Evolutionary conservation across 2,329 filamentous ascomycete genomes (phyloP), one percentile per base, ranked within the genome.

Genomic region (Colletotrichum abscissum): DNA sequence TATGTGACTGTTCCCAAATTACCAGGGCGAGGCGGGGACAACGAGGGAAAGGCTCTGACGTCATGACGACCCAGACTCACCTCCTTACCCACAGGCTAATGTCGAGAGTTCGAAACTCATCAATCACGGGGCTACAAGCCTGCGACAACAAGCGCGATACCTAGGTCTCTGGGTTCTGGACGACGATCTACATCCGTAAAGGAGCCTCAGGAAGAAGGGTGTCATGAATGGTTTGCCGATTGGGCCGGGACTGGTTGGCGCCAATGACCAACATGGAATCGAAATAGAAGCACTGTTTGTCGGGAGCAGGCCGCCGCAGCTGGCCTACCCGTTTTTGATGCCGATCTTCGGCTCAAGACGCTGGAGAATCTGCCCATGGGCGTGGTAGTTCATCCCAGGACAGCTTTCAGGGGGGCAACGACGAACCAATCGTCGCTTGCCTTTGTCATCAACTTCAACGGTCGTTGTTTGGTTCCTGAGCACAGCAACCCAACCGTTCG

Each of bases 11-110:
- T 35, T 59, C 28, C 35, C 35, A 70, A 70, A 63, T 70, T 65
- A 62, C 52, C 56, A 64, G 30, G 54, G 63, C 54, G 54, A 58
- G 65, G 65, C 60, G 46, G 69, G 64, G 68, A 26, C 26, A 3
- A 22, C 67, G 33, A 57, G 64, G 64, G 38, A 69, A 55, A 65
- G 62, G 14, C 3, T 52, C 55, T 73, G 60, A 73, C 67, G 71
- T 73, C 71, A 73, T 57, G 46, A 9, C 52, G 52, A 68, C 65
- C 52, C 64, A 49, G 52, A 58, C 35, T 16, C 19, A 62, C 35
- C 67, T 66, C 71, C 71, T 73, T 73, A 66, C 67, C 67, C 67
- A 62, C 67, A 71, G 26, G 28, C 38, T 24, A 65, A 63, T 71
- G 49, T 66, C 55, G 57, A 71, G 52, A 19, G 33, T 58, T 71